A percentile compares a stretch with the other conserved stretches of the same genome.
Evolutionary conservation across 257 asterid genomes (phyloP).

Genomic region (Solanum bulbocastanum): DNA sequence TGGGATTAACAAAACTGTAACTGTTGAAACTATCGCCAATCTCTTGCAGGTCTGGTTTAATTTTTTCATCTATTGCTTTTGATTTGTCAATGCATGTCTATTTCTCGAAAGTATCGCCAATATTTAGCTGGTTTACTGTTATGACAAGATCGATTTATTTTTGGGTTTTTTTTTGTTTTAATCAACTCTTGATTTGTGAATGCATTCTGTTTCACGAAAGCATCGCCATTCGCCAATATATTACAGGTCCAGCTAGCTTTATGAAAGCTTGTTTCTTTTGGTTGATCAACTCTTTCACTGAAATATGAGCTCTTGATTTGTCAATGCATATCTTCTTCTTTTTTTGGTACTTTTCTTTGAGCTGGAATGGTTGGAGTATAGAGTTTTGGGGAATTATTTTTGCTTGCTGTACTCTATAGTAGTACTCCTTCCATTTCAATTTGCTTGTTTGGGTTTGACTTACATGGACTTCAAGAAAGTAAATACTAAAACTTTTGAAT

Average conservation of each 20-base stretch:
- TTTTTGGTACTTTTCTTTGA: neutral
- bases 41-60: constrained; percentile 63
- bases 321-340: neutral
- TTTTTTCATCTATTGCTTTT: neutral
- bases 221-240: neutral
- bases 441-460: neutral
- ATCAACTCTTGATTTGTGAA: constrained; percentile 2
- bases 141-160: neutral
- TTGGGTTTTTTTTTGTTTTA: neutral
- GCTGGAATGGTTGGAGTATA: neutral
- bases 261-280: neutral
- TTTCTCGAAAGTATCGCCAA: neutral
- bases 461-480: neutral
- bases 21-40: constrained; percentile 93
- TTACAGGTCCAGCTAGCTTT: neutral
- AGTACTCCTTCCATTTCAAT: neutral
- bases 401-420: neutral
- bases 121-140: neutral
- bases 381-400: neutral
- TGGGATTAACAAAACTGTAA: constrained; percentile 85
- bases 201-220: neutral
- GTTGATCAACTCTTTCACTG: neutral
- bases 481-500: neutral
- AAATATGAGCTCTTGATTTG: neutral
- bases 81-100: constrained; percentile 4